Conservation (phyloP, 495 filamentous ascomycete species). For the Aspergillus cavernicola region DNA sequence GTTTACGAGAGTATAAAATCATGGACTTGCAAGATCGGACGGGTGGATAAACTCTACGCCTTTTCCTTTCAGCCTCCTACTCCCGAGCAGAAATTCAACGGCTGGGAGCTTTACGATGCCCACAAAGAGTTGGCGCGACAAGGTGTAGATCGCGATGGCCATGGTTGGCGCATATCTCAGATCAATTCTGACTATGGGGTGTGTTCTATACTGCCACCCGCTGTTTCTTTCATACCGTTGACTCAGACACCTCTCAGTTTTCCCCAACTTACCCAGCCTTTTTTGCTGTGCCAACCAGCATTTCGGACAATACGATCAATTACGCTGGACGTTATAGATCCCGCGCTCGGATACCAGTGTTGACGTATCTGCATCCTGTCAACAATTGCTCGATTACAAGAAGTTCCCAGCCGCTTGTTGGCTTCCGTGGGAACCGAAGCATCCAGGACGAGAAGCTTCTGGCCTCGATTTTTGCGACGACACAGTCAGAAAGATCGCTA, state of each 20-base stretch:
- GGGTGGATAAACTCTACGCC: conserved; percentile 86
- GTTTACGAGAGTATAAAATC: conserved; percentile 84
- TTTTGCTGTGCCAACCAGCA: conserved; percentile 75
- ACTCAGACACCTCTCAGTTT: conserved; percentile 54
- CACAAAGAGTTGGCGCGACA: conserved; percentile 75
- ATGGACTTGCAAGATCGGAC: conserved; percentile 77
- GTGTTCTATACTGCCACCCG: conserved; percentile 5
- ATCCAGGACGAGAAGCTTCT: conserved; percentile 95
- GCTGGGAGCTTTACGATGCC: conserved; percentile 87
- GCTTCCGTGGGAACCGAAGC: conserved; percentile 81
- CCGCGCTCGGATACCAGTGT: conserved; percentile 75
- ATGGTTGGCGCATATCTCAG: conserved; percentile 84
- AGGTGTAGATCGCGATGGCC: conserved; percentile 72
- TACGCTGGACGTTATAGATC: conserved; percentile 91
- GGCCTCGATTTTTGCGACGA: conserved; percentile 86
- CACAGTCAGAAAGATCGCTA: conserved; percentile 46
- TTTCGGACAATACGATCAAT: conserved; percentile 94
- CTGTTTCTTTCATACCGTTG: conserved; percentile 16
- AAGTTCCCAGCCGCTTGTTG: conserved; percentile 89
- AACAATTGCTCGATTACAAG: conserved; percentile 97
- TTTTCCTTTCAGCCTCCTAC: conserved; percentile 75
- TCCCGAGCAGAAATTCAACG: conserved; percentile 71
- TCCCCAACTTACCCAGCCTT: conserved; percentile 92
- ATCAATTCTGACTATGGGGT: conserved; percentile 84
- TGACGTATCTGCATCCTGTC: conserved; percentile 90